Conservation (phyloP, 106 monocot species). For the Cymbidium sinense region DNA sequence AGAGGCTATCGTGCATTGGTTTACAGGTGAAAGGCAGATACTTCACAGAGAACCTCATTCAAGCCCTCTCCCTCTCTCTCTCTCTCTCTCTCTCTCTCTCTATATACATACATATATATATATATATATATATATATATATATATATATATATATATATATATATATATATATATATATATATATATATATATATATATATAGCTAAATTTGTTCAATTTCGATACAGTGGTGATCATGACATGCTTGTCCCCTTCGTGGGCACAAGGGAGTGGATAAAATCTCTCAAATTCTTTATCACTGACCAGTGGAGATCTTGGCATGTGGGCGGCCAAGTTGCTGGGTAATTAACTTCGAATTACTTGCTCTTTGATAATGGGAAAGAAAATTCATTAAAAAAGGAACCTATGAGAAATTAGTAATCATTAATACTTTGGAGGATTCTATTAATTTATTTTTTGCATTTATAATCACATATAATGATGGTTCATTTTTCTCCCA, state of each 20-base stretch:
- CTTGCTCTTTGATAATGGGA: too few relatives aligned
- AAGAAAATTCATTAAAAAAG: not conserved
- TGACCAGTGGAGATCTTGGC: slow-evolving; percentile 46
- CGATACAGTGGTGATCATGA: slow-evolving; percentile 40
- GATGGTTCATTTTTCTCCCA: too few relatives aligned
- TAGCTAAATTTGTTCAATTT: not conserved
- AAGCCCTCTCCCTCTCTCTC: not conserved
- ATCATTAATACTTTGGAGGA: too few relatives aligned
- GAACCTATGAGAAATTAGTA: too few relatives aligned
- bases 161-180: too few relatives aligned
- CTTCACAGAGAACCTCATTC: too few relatives aligned
- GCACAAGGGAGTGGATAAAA: slow-evolving; percentile 46
- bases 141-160: too few relatives aligned
- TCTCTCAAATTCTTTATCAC: slow-evolving; percentile 34
- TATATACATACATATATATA: too few relatives aligned
- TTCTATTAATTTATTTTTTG: not conserved
- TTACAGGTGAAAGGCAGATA: slow-evolving; percentile 14
- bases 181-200: too few relatives aligned
- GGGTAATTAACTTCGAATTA: slow-evolving; percentile 17
- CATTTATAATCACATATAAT: not conserved
- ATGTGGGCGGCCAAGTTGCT: slow-evolving; percentile 27
- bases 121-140: too few relatives aligned
- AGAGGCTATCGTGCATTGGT: slow-evolving; percentile 28
- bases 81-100: too few relatives aligned
- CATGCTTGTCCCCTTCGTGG: slow-evolving; percentile 30